A percentile compares a stretch with the other conserved stretches of the same genome.
Conservation (phyloP, 148 eudicot genomes). For the Simmondsia chinensis region DNA sequence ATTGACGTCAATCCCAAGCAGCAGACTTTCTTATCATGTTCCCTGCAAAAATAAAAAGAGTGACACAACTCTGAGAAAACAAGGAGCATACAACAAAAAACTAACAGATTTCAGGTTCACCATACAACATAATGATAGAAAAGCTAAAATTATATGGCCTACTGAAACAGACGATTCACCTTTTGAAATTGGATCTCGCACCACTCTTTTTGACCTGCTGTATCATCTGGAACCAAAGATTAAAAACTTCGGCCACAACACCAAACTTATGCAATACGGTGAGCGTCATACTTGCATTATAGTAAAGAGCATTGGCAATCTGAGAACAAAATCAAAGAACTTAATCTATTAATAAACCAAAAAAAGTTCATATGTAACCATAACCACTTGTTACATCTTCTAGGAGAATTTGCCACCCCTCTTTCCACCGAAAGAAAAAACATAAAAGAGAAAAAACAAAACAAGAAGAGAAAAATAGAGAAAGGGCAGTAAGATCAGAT, state of each 20-base stretch:
- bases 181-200: conserved; percentile 59
- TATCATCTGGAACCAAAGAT: conserved; percentile 96
- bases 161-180: conserved; percentile 27
- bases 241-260: conserved; percentile 73
- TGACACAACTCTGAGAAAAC: background rate
- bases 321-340: conserved; percentile 19
- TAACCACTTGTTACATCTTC: too few relatives aligned
- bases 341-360: background rate
- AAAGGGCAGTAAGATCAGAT: too few relatives aligned
- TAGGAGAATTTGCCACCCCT: too few relatives aligned
- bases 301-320: conserved; percentile 92
- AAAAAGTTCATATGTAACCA: too few relatives aligned
- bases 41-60: conserved; percentile 36
- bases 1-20: conserved; percentile 90
- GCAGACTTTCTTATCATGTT: conserved; percentile 94
- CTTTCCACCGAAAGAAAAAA: too few relatives aligned
- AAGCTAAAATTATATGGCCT: too few relatives aligned
- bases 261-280: conserved; percentile 78
- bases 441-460: too few relatives aligned
- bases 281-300: conserved; percentile 74
- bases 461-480: too few relatives aligned
- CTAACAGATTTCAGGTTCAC: too few relatives aligned
- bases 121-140: too few relatives aligned
- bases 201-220: conserved; percentile 85
- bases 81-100: too few relatives aligned